Base-by-base conservation (phyloP, 169 alveolate genomes). In the Amoebophrya sp. region DNA sequence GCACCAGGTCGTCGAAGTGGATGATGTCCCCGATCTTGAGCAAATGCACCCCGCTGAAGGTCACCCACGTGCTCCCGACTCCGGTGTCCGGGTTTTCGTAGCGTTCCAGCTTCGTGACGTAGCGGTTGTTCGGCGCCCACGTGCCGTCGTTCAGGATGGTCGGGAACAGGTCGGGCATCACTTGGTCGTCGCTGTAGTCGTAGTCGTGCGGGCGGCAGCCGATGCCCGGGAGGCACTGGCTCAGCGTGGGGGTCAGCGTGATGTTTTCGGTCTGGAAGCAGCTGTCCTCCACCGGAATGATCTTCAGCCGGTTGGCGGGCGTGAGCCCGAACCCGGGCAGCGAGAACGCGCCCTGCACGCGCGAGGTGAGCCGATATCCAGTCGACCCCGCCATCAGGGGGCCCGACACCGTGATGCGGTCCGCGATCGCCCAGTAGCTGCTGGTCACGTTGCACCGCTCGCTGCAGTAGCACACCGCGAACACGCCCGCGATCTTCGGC, bases 91-190 rank as follows among this genome's bases (percentile, higher is more conserved):
- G 34, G 34, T 58, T 29, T n/a, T 7, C 78, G 7, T 13, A 13
- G 0, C 78, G 78, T 29, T 58, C 29, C 4, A 58, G 23, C 78
- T 58, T 2, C 78, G 78, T 58, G 78, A 58, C 23, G 78, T 58
- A 58, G 34, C 78, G 78, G 78, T 58, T 58, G 34, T 58, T 58
- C 78, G 78, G 78, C 78, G 78, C 78, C 78, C 78, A 58, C 78
- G 78, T 58, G 2, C 29, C 78, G 78, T 58, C 78, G 34, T 58
- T 58, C 78, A 58, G 23, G 0, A 58, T 58, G 39, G 34, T 23
- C 78, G 78, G 78, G 34, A 58, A 58, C 78, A 58, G 34, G 23
- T 58, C 78, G 10, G 78, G 78, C 78, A 58, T 58, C 78, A 58
- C 78, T 2, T 4, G 7, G 39, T 16, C 38, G 23, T 58, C 34